A percentile compares a stretch with the other conserved stretches of the same genome.
These are phyloP conservation scores for Mucor lusitanicus DNA, from an alignment of 371 early-diverging fungal genomes.

Conservation along the genomic window DNA sequence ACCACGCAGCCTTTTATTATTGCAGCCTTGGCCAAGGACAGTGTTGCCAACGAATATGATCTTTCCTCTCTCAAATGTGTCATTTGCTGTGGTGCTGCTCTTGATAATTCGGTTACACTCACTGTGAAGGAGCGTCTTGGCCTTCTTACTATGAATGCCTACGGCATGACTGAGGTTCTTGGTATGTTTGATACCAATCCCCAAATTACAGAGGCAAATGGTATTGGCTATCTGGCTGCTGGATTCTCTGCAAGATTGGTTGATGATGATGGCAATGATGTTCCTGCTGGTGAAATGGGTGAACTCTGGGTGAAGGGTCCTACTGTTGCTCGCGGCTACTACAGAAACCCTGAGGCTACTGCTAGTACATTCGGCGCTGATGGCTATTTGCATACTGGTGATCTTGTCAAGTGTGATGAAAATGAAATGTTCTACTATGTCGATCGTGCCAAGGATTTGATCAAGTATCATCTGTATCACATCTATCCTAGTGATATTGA, in stretches of 20 bases:
- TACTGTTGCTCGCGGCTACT: conserved; percentile 48
- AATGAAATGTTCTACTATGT: conserved; percentile 60
- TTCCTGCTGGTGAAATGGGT: conserved; percentile 45
- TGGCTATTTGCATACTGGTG: conserved; percentile 84
- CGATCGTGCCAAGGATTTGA: conserved; percentile 64
- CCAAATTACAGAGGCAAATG: conserved; percentile 18
- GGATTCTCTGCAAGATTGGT: conserved; percentile 60
- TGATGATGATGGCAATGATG: conserved; percentile 50
- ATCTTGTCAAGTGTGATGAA: conserved; percentile 61
- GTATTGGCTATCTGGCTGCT: conserved; percentile 55
- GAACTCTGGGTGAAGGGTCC: conserved; percentile 74
- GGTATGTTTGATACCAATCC: neutral
- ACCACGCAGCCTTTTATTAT: conserved; percentile 71
- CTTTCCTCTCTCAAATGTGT: conserved; percentile 57
- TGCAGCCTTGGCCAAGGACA: conserved; percentile 42
- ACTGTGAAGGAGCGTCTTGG: conserved; percentile 43
- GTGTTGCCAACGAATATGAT: conserved; percentile 59
- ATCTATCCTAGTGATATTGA: conserved; percentile 25
- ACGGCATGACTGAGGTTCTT: conserved; percentile 59
- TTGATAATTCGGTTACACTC: conserved; percentile 51
- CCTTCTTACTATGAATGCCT: conserved; percentile 61
- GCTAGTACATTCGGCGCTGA: conserved; percentile 53
- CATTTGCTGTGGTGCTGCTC: conserved; percentile 75
- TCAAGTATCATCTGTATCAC: conserved; percentile 66
- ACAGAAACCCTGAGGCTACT: conserved; percentile 64